phyloP scores from a whole-genome alignment of 23 red algal species.

The Gracilaria domingensis region DNA sequence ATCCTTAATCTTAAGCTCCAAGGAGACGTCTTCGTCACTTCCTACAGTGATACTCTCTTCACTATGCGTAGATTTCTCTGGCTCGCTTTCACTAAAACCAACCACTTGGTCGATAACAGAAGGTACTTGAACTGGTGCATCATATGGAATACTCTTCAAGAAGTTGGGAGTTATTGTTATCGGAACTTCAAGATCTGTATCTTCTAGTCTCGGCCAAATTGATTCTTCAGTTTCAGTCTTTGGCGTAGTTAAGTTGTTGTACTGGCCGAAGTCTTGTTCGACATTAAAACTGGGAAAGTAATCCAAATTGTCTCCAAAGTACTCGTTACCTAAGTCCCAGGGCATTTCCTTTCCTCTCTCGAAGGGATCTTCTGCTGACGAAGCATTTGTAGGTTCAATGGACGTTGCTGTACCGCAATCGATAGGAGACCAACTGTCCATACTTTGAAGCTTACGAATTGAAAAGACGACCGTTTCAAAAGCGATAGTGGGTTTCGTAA shows the following conservation, averaged over 20 bases:
- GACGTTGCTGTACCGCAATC: neutral
- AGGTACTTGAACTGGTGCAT: neutral
- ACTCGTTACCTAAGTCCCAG: neutral
- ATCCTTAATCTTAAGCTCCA: constrained; percentile 23
- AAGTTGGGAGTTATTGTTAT: neutral
- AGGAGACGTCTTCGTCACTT: constrained; percentile 2
- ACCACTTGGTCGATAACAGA: neutral
- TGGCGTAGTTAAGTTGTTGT: neutral
- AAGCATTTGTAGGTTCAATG: neutral
- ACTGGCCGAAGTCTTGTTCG: neutral
- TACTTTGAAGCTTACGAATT: neutral
- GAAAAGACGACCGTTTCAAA: neutral
- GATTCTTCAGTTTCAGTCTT: neutral
- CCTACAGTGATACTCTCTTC: neutral
- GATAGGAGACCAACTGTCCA: neutral
- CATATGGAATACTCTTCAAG: neutral
- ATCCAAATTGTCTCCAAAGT: neutral
- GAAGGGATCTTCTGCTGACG: neutral
- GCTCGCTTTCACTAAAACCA: neutral
- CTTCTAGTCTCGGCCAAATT: neutral
- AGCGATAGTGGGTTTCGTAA: neutral
- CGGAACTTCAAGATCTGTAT: neutral
- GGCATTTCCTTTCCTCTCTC: neutral
- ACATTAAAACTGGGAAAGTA: neutral
- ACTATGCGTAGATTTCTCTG: neutral